phyloP scores from a whole-genome alignment of 1,284 basidiomycete genomes.

The Flammula alnicola region DNA sequence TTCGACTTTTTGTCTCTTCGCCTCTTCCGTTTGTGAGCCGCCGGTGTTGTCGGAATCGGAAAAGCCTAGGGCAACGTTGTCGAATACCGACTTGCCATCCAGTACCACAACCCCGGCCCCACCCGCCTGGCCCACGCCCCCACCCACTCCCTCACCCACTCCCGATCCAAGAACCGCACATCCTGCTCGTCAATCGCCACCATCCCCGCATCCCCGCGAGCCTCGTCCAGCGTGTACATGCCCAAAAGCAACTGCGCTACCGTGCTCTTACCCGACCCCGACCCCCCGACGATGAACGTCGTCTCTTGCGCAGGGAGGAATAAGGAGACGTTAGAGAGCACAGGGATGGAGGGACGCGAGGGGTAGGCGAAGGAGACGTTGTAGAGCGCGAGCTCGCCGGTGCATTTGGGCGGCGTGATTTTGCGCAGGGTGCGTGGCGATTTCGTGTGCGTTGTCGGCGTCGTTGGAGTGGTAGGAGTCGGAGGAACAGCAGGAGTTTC shows the following conservation, averaged over 20 bases:
- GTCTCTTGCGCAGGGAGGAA: conserved; percentile 86
- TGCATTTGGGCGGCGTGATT: conserved; percentile 61
- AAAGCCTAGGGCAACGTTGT: too few relatives aligned
- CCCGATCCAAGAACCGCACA: conserved; percentile 74
- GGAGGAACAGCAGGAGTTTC: conserved; percentile 31
- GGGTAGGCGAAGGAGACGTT: conserved; percentile 88
- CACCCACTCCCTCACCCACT: conserved; percentile 76
- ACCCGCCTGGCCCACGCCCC: conserved; percentile 78
- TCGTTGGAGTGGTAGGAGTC: conserved; percentile 19
- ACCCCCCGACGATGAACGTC: conserved; percentile 92
- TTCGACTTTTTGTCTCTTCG: conserved; percentile 57
- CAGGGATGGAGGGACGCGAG: conserved; percentile 67
- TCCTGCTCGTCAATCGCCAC: conserved; percentile 87
- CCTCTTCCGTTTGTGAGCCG: conserved; percentile 61
- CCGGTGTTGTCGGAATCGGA: conserved; percentile 34
- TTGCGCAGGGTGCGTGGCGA: conserved; percentile 53
- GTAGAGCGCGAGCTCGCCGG: conserved; percentile 80
- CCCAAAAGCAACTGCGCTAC: conserved; percentile 83
- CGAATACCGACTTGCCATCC: conserved; percentile 78
- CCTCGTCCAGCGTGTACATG: conserved; percentile 64
- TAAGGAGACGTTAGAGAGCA: conserved; percentile 68
- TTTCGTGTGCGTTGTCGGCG: conserved; percentile 31
- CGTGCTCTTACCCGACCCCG: conserved; percentile 94
- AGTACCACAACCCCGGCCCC: conserved; percentile 66
- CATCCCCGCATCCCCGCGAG: conserved; percentile 42